phyloP scores from a whole-genome alignment of 306 rosid species.

The Ormosia emarginata region DNA sequence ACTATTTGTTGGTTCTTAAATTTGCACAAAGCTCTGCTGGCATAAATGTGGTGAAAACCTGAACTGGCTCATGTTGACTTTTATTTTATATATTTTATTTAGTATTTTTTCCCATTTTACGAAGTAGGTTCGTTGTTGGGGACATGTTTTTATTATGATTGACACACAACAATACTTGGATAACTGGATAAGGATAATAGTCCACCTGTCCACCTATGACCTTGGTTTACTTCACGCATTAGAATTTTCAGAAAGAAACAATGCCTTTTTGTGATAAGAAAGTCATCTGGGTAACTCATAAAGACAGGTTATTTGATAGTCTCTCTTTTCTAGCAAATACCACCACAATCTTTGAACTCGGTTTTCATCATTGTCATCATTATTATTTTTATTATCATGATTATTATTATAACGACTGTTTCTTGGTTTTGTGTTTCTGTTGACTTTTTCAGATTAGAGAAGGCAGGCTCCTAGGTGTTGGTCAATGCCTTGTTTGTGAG shows the following conservation, averaged over 20 bases:
- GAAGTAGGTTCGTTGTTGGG: background rate
- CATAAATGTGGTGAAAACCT: background rate
- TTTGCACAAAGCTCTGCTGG: background rate
- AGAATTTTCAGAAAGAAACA: no score
- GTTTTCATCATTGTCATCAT: background rate
- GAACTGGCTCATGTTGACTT: background rate
- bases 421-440: background rate
- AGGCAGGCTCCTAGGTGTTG: slow-evolving; percentile 77
- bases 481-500: slow-evolving; percentile 76
- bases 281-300: background rate
- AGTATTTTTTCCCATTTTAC: background rate
- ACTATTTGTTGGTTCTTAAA: no score
- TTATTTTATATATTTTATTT: background rate
- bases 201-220: background rate
- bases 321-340: background rate
- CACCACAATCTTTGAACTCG: background rate
- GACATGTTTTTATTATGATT: background rate
- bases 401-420: background rate
- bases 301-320: background rate
- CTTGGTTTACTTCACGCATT: background rate
- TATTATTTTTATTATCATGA: background rate
- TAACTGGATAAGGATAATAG: background rate
- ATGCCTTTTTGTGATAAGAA: no score
- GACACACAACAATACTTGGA: background rate
- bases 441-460: slow-evolving; percentile 60